A percentile compares a stretch with the other conserved stretches of the same genome.
Conservation (phyloP, 1,284 basidiomycete species). For the Microbotryum lychnidis-dioicae region DNA sequence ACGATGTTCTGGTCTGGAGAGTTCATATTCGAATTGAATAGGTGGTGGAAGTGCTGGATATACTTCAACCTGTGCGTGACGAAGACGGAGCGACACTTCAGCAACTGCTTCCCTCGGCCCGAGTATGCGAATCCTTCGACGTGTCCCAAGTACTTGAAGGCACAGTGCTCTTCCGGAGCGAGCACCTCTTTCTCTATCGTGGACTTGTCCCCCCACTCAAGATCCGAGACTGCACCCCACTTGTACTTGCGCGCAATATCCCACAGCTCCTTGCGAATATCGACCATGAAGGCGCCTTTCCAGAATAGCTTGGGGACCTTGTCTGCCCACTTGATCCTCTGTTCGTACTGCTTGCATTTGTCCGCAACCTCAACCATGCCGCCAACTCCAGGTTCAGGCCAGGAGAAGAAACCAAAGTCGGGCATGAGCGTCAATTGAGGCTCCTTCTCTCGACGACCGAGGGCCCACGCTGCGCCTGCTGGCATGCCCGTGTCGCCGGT, state of each 20-base stretch:
- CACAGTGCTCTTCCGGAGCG: constrained; percentile 37
- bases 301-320: constrained; percentile 39
- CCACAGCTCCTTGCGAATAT: constrained; percentile 37
- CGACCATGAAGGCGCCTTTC: constrained; percentile 38
- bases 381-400: constrained; percentile 39
- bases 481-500: constrained; percentile 35
- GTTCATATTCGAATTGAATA: constrained; percentile 34
- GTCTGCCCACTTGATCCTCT: constrained; percentile 34
- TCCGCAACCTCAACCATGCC: constrained; percentile 36
- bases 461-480: constrained; percentile 26
- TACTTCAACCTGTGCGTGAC: constrained; percentile 32
- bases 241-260: constrained; percentile 32
- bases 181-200: constrained; percentile 6
- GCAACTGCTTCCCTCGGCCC: constrained; percentile 41
- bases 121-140: constrained; percentile 41
- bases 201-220: background rate
- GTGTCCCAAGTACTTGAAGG: constrained; percentile 40
- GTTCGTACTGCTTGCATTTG: constrained; percentile 34
- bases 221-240: constrained; percentile 11
- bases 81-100: constrained; percentile 40
- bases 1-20: constrained; percentile 41
- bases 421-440: constrained; percentile 36
- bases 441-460: constrained; percentile 33
- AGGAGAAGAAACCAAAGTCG: constrained; percentile 41
- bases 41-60: constrained; percentile 42